phyloP scores from a whole-genome alignment of 192 early-diverging fungal species.

The Coemansia biformis region DNA sequence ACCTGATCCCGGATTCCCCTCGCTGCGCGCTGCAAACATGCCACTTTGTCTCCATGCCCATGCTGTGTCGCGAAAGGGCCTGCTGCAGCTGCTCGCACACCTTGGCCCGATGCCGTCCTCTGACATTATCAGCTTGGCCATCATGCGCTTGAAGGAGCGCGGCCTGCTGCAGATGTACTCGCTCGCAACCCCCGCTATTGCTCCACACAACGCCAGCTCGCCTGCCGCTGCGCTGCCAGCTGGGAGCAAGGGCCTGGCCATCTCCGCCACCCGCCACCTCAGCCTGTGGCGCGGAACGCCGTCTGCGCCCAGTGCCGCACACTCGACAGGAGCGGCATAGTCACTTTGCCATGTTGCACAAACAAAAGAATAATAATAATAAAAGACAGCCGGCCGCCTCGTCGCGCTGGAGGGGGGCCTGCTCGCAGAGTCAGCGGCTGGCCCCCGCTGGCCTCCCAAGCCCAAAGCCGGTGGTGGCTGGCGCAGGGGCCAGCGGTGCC shows the following conservation, averaged over 20 bases:
- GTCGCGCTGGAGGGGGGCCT: too few relatives aligned
- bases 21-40: constrained; percentile 24
- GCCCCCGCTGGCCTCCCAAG: too few relatives aligned
- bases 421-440: too few relatives aligned
- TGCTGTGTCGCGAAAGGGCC: constrained; percentile 24
- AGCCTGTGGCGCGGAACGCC: constrained; percentile 7
- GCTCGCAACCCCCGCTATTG: constrained; percentile 22
- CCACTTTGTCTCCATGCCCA: constrained; percentile 33
- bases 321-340: too few relatives aligned
- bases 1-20: background rate
- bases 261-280: constrained; percentile 22
- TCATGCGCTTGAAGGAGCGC: constrained; percentile 32
- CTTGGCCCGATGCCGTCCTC: constrained; percentile 10
- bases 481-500: too few relatives aligned
- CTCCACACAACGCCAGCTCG: background rate
- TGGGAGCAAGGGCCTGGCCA: background rate
- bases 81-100: constrained; percentile 6
- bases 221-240: too few relatives aligned
- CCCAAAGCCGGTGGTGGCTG: too few relatives aligned
- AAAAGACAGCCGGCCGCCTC: too few relatives aligned
- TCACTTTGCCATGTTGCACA: background rate
- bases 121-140: constrained; percentile 23
- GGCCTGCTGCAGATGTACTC: constrained; percentile 31
- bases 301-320: too few relatives aligned
- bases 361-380: background rate